phyloP scores from a whole-genome alignment of 441 rosid genomes.

The Gossypium laxum region DNA sequence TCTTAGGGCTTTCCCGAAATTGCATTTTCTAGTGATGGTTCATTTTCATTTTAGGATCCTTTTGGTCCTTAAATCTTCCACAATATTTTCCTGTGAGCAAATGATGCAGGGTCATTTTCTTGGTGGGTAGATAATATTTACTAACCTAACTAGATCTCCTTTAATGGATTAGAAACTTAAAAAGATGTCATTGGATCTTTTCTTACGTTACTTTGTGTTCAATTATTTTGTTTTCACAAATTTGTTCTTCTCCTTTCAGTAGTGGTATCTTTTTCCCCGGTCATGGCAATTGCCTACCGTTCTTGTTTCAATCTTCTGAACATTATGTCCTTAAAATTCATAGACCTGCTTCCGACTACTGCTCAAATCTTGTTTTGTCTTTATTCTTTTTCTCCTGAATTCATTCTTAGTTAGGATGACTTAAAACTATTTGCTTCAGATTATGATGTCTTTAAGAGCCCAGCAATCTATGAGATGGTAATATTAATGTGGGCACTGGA shows the following conservation, averaged over 20 bases:
- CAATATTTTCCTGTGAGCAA: background rate
- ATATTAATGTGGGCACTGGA: background rate
- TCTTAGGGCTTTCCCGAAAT: constrained; percentile 15
- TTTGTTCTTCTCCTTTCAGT: background rate
- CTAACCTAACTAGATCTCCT: background rate
- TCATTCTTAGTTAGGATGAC: background rate
- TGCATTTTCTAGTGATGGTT: constrained; percentile 15
- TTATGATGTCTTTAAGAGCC: background rate
- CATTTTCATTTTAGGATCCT: constrained; percentile 2
- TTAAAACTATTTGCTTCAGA: background rate
- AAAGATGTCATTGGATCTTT: constrained; percentile 5
- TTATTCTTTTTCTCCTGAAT: background rate
- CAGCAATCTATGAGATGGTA: background rate
- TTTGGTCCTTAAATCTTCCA: background rate
- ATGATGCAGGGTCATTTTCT: background rate
- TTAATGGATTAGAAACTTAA: background rate
- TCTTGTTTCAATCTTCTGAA: background rate
- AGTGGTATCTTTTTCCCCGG: background rate
- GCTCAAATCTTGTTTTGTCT: background rate
- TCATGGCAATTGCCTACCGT: background rate
- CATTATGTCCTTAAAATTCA: background rate
- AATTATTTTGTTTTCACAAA: background rate
- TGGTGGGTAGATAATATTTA: background rate
- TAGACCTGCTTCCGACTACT: background rate
- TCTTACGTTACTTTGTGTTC: background rate